Evolutionary conservation across 495 filamentous ascomycete genomes (phyloP).

Genomic region (Neurospora sublineolata): DNA sequence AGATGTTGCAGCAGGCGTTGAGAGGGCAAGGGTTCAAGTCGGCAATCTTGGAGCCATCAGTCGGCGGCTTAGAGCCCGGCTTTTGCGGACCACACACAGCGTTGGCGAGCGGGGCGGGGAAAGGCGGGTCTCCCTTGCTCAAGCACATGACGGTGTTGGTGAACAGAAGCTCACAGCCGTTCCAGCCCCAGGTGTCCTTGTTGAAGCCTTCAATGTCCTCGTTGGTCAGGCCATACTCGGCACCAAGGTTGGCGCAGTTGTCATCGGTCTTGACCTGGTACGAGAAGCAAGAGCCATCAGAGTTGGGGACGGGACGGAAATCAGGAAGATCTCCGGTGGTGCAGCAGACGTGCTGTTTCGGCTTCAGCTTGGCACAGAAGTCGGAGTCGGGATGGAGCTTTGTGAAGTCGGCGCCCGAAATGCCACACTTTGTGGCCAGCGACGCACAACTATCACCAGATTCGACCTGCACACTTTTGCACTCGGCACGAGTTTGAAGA

Average conservation of each 20-base stretch:
- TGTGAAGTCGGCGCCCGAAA: conserved; percentile 25
- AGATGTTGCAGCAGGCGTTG: conserved; percentile 11
- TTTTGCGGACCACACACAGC: conserved; percentile 21
- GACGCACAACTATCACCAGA: conserved; percentile 29
- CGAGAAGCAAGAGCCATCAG: conserved; percentile 30
- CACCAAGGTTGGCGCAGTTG: conserved; percentile 21
- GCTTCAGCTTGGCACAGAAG: conserved; percentile 25
- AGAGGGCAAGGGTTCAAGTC: conserved; percentile 6
- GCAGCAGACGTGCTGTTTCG: conserved; percentile 38
- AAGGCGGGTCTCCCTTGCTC: conserved; percentile 33
- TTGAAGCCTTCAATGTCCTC: conserved; percentile 29
- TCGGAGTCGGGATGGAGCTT: conserved; percentile 26
- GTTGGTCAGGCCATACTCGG: conserved; percentile 19
- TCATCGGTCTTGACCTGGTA: conserved; percentile 27
- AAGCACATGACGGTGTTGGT: conserved; percentile 31
- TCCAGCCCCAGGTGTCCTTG: conserved; percentile 40
- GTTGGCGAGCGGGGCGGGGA: conserved; percentile 27
- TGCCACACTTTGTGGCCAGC: conserved; percentile 31
- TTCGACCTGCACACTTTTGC: conserved; percentile 13
- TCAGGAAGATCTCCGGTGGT: conserved; percentile 27
- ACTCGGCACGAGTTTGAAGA: conserved; percentile 1
- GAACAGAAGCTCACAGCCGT: conserved; percentile 28
- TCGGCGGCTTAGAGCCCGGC: not conserved
- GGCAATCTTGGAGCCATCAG: conserved; percentile 1
- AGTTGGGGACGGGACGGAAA: conserved; percentile 25